Base-by-base conservation (phyloP, 2,329 filamentous ascomycete species). In the Microdochium nivale region DNA sequence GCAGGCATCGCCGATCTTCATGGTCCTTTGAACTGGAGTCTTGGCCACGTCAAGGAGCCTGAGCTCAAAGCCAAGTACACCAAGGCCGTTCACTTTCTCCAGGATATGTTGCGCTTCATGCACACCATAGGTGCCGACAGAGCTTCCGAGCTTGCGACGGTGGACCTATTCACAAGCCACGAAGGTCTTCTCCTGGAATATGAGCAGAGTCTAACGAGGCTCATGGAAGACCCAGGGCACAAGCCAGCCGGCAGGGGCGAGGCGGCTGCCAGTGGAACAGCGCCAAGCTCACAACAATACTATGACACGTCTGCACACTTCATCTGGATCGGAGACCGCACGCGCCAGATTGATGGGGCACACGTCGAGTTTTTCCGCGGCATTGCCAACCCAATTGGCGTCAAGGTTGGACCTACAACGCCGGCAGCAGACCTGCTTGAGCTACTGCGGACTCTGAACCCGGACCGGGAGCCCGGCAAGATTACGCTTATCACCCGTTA, bases 341-440 rank as follows among this genome's bases (percentile, higher is more conserved):
- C 94, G 2, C 83, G 94, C 47, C 92, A 97, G 70, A 82, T 96
- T 47, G 87, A 94, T 65, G 89, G 92, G 60, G 92, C 87, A 0
- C 94, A 99, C 69, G 87, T 99, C 55, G 94, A 99, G 71, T 99
- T 95, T 77, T 95, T 97, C 79, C 87, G 94, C 47, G 94, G 94
- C 53, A 87, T 99, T 58, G 86, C 89, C 62, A 99, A 99, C 72
- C 94, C 94, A 1, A 89, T 99, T 60, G 94, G 94, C 55, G 86
- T 99, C 70, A 99, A 99, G 70, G 88, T 99, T 53, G 94, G 94
- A 0, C 94, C 94, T 9, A 87, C 84, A 4, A 96, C 95, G 63
- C 80, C 84, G 2, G 74, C 80, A 0, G 72, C 80, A 0, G 94
- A 97, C 64, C 79, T 99, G 14, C 79, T 92, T 14, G 72, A 76